These are phyloP conservation scores for Saposhnikovia divaricata DNA, from an alignment of 129 eudicot genomes.

Conservation along the genomic window DNA sequence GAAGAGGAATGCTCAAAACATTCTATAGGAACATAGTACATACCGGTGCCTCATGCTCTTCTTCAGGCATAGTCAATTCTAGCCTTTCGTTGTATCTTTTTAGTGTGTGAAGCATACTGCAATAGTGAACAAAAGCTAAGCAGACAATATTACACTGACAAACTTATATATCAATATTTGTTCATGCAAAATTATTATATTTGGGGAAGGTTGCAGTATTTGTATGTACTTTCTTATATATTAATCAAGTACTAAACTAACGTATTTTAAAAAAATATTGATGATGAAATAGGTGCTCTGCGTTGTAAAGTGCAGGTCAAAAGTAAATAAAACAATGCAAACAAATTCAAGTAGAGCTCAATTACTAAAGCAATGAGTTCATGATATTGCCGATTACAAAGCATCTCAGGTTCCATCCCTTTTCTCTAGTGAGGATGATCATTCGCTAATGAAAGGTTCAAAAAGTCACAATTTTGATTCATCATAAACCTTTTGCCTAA, in stretches of 20 bases:
- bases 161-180: neutral
- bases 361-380: neutral
- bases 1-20: neutral
- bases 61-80: conserved; percentile 2
- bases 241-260: neutral
- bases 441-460: neutral
- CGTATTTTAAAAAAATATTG: no score
- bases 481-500: no score
- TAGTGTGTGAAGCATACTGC: conserved; percentile 40
- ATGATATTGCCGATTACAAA: neutral
- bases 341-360: neutral
- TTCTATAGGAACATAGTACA: neutral
- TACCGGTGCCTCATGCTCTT: conserved; percentile 29
- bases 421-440: neutral
- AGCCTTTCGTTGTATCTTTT: conserved; percentile 25
- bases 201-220: neutral
- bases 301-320: no score
- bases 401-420: neutral
- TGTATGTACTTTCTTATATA: no score
- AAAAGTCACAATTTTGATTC: no score
- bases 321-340: no score
- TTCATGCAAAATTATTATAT: neutral
- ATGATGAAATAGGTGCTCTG: neutral
- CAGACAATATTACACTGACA: neutral
- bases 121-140: neutral